These are phyloP conservation scores for Ogataea pini DNA, from an alignment of 805 yeast species.

Conservation along the genomic window DNA sequence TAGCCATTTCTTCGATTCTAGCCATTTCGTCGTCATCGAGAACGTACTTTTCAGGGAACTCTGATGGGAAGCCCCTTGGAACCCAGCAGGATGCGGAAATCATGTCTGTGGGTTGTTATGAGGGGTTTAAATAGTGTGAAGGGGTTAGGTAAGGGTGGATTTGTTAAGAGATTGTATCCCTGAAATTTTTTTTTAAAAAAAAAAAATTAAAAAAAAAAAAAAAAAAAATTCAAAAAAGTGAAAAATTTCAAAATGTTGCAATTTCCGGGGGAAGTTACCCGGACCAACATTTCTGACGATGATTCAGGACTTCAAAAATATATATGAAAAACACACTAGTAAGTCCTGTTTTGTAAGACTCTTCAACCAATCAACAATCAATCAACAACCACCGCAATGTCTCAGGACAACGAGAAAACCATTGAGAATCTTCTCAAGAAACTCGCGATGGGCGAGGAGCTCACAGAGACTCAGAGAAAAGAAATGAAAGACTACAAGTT, in stretches of 20 bases:
- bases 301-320: background rate
- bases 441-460: conserved; percentile 53
- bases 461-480: conserved; percentile 59
- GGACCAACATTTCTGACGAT: background rate
- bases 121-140: conserved; percentile 6
- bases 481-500: conserved; percentile 89
- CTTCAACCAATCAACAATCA: too few species aligned
- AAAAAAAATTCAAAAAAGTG: background rate
- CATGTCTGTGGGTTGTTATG: conserved; percentile 46
- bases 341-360: too few species aligned
- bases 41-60: conserved; percentile 86
- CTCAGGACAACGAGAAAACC: conserved; percentile 32
- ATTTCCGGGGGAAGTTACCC: conserved; percentile 6
- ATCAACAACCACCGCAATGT: too few species aligned
- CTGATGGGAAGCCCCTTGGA: conserved; percentile 93
- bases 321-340: background rate
- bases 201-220: conserved; percentile 1
- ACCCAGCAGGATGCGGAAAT: conserved; percentile 94
- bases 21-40: conserved; percentile 91
- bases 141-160: too few species aligned
- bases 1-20: conserved; percentile 82
- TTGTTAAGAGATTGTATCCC: too few species aligned
- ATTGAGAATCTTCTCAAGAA: conserved; percentile 62
- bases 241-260: conserved; percentile 1
- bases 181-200: background rate